phyloP scores from a whole-genome alignment of 2,329 filamentous ascomycete species.

The Capronia epimyces region DNA sequence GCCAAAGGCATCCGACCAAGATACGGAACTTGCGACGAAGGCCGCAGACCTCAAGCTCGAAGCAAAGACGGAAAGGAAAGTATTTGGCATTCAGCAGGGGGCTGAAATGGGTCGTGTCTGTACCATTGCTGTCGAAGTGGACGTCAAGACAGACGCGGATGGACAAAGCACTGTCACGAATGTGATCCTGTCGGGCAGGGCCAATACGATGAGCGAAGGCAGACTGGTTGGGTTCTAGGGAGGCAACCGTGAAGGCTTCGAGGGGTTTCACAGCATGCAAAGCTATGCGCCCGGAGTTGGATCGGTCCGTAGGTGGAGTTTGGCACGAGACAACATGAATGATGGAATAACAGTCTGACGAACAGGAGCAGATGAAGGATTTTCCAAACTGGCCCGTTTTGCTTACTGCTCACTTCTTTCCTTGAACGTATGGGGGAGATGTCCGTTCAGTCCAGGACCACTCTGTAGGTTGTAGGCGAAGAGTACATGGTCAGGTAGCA shows the following conservation, averaged over 20 bases:
- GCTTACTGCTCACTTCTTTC: not conserved
- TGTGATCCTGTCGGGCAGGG: conserved; percentile 38
- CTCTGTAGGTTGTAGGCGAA: no score
- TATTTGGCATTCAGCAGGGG: conserved; percentile 57
- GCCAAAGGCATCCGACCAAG: conserved; percentile 43
- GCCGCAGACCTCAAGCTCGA: conserved; percentile 34
- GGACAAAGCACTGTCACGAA: conserved; percentile 45
- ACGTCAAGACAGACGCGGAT: conserved; percentile 40
- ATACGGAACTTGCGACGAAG: conserved; percentile 39
- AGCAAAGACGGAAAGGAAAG: conserved; percentile 36
- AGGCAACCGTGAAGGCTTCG: not conserved
- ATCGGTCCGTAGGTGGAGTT: not conserved
- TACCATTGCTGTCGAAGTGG: conserved; percentile 37
- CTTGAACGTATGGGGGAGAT: not conserved
- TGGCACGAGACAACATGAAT: no score
- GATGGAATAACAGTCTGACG: not conserved
- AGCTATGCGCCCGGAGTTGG: not conserved
- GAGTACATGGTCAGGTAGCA: not conserved
- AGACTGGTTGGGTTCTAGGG: conserved; percentile 32
- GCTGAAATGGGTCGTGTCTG: conserved; percentile 59
- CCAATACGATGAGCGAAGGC: conserved; percentile 45
- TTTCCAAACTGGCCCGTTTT: not conserved
- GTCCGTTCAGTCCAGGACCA: not conserved
- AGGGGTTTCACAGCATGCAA: not conserved
- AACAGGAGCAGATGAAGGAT: not conserved